Conservation (phyloP, 2,329 filamentous ascomycete species). For the Aspergillus pseudoviridinutans region DNA sequence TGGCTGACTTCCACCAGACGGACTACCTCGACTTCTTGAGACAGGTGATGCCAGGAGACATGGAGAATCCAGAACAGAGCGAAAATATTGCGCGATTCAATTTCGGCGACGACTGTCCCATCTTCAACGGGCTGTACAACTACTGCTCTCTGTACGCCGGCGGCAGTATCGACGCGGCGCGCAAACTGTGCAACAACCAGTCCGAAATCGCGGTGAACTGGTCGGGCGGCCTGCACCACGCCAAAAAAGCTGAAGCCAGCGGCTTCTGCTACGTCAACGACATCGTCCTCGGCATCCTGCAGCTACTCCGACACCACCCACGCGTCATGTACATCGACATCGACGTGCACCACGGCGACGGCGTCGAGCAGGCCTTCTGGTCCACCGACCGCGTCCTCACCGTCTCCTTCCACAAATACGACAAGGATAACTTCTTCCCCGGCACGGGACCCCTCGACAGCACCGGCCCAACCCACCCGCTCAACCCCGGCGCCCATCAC, state of each 20-base stretch:
- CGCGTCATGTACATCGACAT: constrained; percentile 94
- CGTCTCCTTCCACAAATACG: constrained; percentile 94
- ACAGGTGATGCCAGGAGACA: constrained; percentile 65
- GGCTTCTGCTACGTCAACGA: constrained; percentile 99
- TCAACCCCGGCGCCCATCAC: constrained; percentile 84
- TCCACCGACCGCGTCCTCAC: constrained; percentile 88
- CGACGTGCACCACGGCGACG: constrained; percentile 87
- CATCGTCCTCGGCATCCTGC: constrained; percentile 88
- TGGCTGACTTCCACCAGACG: constrained; percentile 77
- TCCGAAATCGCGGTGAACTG: constrained; percentile 97
- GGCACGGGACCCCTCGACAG: constrained; percentile 84
- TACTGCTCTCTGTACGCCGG: constrained; percentile 94
- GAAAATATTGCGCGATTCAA: constrained; percentile 66
- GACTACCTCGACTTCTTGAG: constrained; percentile 90
- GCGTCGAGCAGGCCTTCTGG: constrained; percentile 87
- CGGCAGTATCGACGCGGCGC: constrained; percentile 82
- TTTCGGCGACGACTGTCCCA: constrained; percentile 88
- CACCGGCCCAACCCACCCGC: constrained; percentile 76
- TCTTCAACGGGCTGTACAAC: constrained; percentile 93
- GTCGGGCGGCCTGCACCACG: constrained; percentile 94
- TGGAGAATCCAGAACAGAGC: constrained; percentile 61
- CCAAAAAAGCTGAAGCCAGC: constrained; percentile 87
- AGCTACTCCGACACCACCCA: constrained; percentile 75
- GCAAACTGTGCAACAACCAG: constrained; percentile 79
- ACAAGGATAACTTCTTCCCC: constrained; percentile 78